Conservation (phyloP, 441 rosid species). For the Euphorbia celastroides region DNA sequence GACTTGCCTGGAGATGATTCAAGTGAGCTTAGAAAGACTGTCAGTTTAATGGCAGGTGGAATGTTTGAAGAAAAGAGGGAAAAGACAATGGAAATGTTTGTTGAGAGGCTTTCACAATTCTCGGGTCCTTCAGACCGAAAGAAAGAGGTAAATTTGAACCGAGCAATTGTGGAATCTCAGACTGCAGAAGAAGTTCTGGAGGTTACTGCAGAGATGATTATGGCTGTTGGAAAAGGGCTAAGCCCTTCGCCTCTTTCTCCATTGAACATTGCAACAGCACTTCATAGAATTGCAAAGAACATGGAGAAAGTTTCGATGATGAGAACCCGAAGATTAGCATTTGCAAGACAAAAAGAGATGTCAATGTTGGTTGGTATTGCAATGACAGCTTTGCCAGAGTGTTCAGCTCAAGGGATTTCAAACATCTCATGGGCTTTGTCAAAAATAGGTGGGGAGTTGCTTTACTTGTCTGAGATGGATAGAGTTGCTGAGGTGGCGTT, state of each 20-base stretch:
- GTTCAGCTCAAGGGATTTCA: constrained; percentile 92
- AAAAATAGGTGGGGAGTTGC: constrained; percentile 85
- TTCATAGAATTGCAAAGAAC: constrained; percentile 87
- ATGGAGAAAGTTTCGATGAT: constrained; percentile 92
- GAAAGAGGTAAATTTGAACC: constrained; percentile 75
- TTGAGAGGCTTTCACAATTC: constrained; percentile 63
- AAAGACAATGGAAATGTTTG: constrained; percentile 56
- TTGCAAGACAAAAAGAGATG: constrained; percentile 85
- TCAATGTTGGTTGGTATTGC: constrained; percentile 88
- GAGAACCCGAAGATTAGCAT: constrained; percentile 61
- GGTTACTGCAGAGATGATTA: constrained; percentile 62
- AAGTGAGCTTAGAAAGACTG: constrained; percentile 35
- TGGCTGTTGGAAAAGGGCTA: constrained; percentile 82
- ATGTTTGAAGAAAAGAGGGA: constrained; percentile 69
- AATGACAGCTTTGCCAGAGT: constrained; percentile 75
- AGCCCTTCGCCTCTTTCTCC: constrained; percentile 84
- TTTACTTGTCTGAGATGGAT: constrained; percentile 93
- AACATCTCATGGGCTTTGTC: constrained; percentile 93
- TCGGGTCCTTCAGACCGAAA: constrained; percentile 72
- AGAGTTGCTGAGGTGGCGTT: constrained; percentile 87
- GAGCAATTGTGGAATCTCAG: constrained; percentile 62
- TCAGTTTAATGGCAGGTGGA: constrained; percentile 55
- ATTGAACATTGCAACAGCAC: constrained; percentile 73
- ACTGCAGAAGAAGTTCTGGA: constrained; percentile 82
- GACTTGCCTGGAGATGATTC: constrained; percentile 25